Evolutionary conservation across 1,284 basidiomycete species (phyloP), one percentile per base, ranked within the genome.

Genomic region (Pterulicium gracile): DNA sequence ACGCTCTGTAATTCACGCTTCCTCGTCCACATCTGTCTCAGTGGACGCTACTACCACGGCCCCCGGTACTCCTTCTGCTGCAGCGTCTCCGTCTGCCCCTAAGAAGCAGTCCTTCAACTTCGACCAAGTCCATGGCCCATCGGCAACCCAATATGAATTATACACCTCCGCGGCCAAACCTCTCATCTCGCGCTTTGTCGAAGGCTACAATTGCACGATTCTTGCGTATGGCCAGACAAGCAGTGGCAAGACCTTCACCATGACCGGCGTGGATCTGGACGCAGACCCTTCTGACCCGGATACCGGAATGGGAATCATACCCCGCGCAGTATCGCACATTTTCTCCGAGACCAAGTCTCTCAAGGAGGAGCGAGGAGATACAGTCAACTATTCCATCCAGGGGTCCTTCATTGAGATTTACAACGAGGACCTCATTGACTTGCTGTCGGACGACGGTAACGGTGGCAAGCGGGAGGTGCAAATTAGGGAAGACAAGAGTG

Each of bases 211-310:
- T 67, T 95, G 93, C 52, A 98, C 96, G 32, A 87, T 98, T 51
- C 78, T 98, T 51, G 95, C 95, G 46, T 98, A 98, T 66, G 95
- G 96, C 12, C 96, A 98, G 61, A 98, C 95, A 0, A 91, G 88
- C 52, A 93, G 88, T 51, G 95, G 95, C 44, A 98, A 98, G 70
- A 95, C 91, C 0, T 95, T 92, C 64, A 93, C 93, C 23, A 98
- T 98, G 95, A 91, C 91, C 15, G 88, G 91, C 49, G 71, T 88
- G 47, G 88, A 92, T 64, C 71, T 88, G 23, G 91, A 92, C 51
- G 82, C 84, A 44, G 80, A 88, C 65, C 81, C 85, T 42, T 69
- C 74, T 21, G 81, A 88, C 61, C 72, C 82, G 48, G 71, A 72
- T 58, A 87, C 85, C 58, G 76, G 77, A 55, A 87, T 88, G 79